phyloP scores from a whole-genome alignment of 2,329 filamentous ascomycete species.

The Aspergillus pseudotamarii region DNA sequence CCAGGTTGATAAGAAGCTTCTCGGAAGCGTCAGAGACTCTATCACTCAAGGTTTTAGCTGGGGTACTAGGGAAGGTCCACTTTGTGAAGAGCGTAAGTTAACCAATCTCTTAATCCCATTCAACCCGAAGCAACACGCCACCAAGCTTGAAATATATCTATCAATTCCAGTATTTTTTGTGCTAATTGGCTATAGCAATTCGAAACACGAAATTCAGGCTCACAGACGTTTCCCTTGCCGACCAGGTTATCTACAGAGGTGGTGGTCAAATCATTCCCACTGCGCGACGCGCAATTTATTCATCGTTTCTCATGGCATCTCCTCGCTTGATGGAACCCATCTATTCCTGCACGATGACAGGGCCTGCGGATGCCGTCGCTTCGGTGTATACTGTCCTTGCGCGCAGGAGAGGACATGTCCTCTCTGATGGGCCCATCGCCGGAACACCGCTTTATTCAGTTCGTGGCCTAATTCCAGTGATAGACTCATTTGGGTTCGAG shows the following conservation, averaged over 20 bases:
- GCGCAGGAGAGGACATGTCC: constrained; percentile 83
- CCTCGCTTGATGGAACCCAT: constrained; percentile 96
- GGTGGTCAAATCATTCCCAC: constrained; percentile 98
- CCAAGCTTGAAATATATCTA: background rate
- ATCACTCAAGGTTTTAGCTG: constrained; percentile 96
- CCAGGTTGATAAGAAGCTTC: constrained; percentile 89
- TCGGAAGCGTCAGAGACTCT: constrained; percentile 85
- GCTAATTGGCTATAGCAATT: constrained; percentile 64
- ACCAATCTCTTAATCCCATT: background rate
- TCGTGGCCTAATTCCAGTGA: constrained; percentile 87
- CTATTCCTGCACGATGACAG: constrained; percentile 90
- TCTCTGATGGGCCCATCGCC: constrained; percentile 90
- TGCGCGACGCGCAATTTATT: constrained; percentile 88
- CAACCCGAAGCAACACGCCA: background rate
- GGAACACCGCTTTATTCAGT: constrained; percentile 94
- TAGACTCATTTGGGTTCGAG: constrained; percentile 97
- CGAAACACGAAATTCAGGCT: constrained; percentile 98
- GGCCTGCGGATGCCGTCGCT: constrained; percentile 83
- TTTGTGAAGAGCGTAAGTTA: constrained; percentile 92
- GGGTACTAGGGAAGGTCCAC: constrained; percentile 90
- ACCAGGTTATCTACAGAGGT: constrained; percentile 90
- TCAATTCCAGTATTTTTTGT: constrained; percentile 12
- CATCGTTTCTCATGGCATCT: constrained; percentile 94
- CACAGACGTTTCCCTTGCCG: constrained; percentile 83
- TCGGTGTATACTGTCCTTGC: constrained; percentile 91